Percentiles rank a stretch among this genome's conserved stretches.
phyloP scores from a whole-genome alignment of 495 filamentous ascomycete genomes.

The Talaromyces liani region DNA sequence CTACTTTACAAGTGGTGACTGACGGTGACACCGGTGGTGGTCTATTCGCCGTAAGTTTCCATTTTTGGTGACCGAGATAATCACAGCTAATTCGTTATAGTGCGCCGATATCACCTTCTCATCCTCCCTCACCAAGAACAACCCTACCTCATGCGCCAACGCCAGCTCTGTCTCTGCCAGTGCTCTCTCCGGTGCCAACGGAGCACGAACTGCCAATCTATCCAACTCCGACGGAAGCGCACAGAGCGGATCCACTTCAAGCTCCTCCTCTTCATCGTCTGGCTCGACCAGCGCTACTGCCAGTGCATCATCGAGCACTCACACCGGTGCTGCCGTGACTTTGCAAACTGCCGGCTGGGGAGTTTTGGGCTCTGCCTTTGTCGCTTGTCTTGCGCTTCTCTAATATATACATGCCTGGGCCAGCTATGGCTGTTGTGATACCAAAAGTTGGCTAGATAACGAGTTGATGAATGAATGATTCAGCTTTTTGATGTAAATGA shows the following conservation, averaged over 20 bases:
- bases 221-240: conserved; percentile 23
- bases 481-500: background rate
- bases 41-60: conserved; percentile 43
- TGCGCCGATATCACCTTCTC: conserved; percentile 58
- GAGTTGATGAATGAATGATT: background rate
- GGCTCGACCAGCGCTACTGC: conserved; percentile 49
- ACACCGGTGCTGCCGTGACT: conserved; percentile 21
- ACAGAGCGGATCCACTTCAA: conserved; percentile 14
- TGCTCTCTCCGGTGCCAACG: conserved; percentile 23
- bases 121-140: conserved; percentile 15
- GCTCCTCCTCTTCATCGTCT: conserved; percentile 29
- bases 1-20: conserved; percentile 57
- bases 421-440: background rate
- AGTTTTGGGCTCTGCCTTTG: conserved; percentile 21
- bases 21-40: conserved; percentile 45
- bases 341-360: conserved; percentile 30
- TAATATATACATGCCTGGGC: conserved; percentile 10
- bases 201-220: conserved; percentile 29
- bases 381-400: conserved; percentile 24
- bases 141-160: conserved; percentile 42
- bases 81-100: conserved; percentile 20
- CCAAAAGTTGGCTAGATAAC: background rate
- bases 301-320: conserved; percentile 10
- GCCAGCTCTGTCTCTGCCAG: conserved; percentile 37
- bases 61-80: background rate